A percentile compares a stretch with the other conserved stretches of the same genome.
Conservation (phyloP, 1,284 basidiomycete species). For the Polyporus tsugae region DNA sequence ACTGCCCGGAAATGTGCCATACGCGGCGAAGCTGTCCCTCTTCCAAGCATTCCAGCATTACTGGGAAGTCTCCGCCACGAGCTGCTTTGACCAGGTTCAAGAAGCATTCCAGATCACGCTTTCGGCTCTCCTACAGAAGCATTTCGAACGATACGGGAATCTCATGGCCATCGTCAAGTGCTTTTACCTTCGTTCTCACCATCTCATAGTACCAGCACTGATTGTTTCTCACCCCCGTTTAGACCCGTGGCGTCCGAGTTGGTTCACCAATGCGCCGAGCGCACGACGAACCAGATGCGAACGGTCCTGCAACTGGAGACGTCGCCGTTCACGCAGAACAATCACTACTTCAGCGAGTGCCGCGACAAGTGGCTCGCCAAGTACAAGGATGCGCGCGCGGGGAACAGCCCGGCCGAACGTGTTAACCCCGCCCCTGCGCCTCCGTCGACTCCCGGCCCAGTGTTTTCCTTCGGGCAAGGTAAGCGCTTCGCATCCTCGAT, state of each 20-base stretch:
- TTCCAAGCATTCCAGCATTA: slow-evolving; percentile 47
- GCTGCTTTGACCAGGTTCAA: slow-evolving; percentile 49
- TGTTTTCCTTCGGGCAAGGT: not conserved
- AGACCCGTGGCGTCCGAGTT: slow-evolving; percentile 23
- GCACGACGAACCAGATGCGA: slow-evolving; percentile 29
- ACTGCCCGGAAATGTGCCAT: slow-evolving; percentile 58
- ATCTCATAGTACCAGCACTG: not conserved
- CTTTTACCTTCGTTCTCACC: not conserved
- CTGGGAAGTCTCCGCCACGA: slow-evolving; percentile 49
- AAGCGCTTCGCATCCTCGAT: not conserved
- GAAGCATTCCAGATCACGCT: slow-evolving; percentile 37
- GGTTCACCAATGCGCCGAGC: slow-evolving; percentile 20
- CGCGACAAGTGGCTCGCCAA: slow-evolving; percentile 32
- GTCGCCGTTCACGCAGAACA: slow-evolving; percentile 46
- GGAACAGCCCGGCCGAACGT: slow-evolving; percentile 17
- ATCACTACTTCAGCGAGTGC: slow-evolving; percentile 37
- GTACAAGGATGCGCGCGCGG: slow-evolving; percentile 34
- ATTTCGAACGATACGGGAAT: slow-evolving; percentile 43
- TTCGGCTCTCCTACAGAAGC: slow-evolving; percentile 31
- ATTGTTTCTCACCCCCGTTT: not conserved
- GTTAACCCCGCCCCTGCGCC: slow-evolving; percentile 8
- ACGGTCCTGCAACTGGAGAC: slow-evolving; percentile 40
- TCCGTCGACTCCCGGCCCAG: not conserved
- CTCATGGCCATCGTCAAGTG: slow-evolving; percentile 43
- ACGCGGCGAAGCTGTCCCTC: slow-evolving; percentile 53